Base-by-base conservation (phyloP, 2,329 filamentous ascomycete species). In the Graphiopsis chlorocephala region DNA sequence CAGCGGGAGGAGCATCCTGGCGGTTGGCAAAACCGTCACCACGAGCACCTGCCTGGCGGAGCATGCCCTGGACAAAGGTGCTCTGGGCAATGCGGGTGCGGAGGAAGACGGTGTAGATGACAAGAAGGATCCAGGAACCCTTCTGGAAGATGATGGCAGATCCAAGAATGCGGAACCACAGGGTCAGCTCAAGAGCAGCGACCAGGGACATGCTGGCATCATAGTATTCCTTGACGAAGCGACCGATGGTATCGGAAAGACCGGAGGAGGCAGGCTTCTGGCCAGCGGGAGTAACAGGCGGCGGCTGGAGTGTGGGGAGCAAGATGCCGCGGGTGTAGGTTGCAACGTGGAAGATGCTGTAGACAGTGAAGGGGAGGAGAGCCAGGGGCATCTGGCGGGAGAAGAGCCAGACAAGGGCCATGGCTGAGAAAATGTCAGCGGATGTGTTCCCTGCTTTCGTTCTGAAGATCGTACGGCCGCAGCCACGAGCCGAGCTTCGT, bases 201-300 rank as follows among this genome's bases (percentile, higher is more conserved):
- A 99, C 95, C 67, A 98, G 83, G 65, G 90, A 91, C 95, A 99
- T 99, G 79, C 92, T 96, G 67, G 87, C 82, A 78, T 99, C 95
- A 77, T 99, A 99, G 86, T 98, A 97, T 77, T 93, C 88, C 88
- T 98, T 98, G 78, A 99, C 93, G 74, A 99, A 99, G 73, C 85
- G 85, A 72, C 93, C 93, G 78, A 99, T 97, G 71, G 84, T 86
- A 68, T 97, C 93, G 62, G 91, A 89, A 64, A 93, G 80, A 50
- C 88, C 87, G 67, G 85, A 84, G 35, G 83, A 81, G 81, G 87
- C 81, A 72, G 74, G 81, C 79, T 77, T 90, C 65, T 87, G 84
- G 48, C 85, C 83, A 45, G 85, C 79, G 14, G 73, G 70, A 38
- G 85, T 79, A 38, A 82, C 73, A 68, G 82, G 77, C 53, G 88